phyloP scores from a whole-genome alignment of 306 rosid genomes.

The Phaseolus lunatus region DNA sequence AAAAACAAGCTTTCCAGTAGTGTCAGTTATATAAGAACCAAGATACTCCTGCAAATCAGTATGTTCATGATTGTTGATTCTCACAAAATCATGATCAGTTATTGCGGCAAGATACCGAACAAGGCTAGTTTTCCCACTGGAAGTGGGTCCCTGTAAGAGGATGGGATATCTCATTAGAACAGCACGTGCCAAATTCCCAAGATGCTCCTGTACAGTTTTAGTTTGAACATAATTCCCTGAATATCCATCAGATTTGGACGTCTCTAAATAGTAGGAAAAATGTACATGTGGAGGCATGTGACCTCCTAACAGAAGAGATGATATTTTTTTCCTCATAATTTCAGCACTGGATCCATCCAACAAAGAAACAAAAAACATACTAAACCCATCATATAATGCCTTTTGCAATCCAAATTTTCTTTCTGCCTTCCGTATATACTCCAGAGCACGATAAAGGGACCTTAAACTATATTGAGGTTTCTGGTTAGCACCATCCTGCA shows the following conservation, averaged over 20 bases:
- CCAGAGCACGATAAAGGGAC: slow-evolving; percentile 92
- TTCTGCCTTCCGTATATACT: slow-evolving; percentile 74
- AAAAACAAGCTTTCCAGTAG: slow-evolving; percentile 85
- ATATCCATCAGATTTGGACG: slow-evolving; percentile 44
- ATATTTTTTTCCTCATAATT: slow-evolving; percentile 68
- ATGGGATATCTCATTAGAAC: slow-evolving; percentile 84
- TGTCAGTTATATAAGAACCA: slow-evolving; percentile 81
- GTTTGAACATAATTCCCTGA: slow-evolving; percentile 64
- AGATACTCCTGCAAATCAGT: slow-evolving; percentile 97
- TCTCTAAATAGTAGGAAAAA: slow-evolving; percentile 58
- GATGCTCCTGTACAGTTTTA: slow-evolving; percentile 75
- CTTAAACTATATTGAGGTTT: slow-evolving; percentile 95
- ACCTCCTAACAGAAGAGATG: slow-evolving; percentile 58
- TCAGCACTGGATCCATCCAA: slow-evolving; percentile 77
- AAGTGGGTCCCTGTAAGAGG: slow-evolving; percentile 96
- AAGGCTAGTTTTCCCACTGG: slow-evolving; percentile 98
- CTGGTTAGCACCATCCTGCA: slow-evolving; percentile 95
- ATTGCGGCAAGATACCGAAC: slow-evolving; percentile 82
- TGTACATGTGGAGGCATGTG: slow-evolving; percentile 55
- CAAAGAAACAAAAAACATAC: slow-evolving; percentile 82
- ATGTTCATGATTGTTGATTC: slow-evolving; percentile 97
- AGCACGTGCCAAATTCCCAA: slow-evolving; percentile 81
- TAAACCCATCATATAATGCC: slow-evolving; percentile 91
- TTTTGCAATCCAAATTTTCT: slow-evolving; percentile 61
- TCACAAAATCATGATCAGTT: slow-evolving; percentile 81